phyloP scores from a whole-genome alignment of 2,329 filamentous ascomycete genomes.

The Scytalidium lignicola region DNA sequence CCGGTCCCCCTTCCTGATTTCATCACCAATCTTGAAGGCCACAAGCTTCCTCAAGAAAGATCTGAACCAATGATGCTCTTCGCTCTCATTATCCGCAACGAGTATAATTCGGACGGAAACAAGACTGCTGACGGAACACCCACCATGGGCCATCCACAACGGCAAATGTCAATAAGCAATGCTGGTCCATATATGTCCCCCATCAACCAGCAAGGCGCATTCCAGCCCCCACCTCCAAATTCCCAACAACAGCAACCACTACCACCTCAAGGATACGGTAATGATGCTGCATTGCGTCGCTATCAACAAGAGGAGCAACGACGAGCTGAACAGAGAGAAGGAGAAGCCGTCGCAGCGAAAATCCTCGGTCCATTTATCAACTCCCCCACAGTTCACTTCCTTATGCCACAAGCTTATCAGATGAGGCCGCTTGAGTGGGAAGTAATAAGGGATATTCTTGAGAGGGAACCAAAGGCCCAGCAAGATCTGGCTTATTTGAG shows the following conservation, averaged over 20 bases:
- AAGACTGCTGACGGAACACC: conserved; percentile 17
- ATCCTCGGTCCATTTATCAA: conserved; percentile 58
- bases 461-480: conserved; percentile 23
- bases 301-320: conserved; percentile 36
- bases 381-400: conserved; percentile 62
- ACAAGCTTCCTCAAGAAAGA: conserved; percentile 66
- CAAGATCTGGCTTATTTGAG: conserved; percentile 46
- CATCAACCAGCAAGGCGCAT: conserved; percentile 36
- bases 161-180: conserved; percentile 44
- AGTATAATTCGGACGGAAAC: conserved; percentile 25
- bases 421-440: conserved; percentile 70
- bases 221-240: conserved; percentile 16
- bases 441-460: conserved; percentile 53
- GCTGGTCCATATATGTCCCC: conserved; percentile 48
- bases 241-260: conserved; percentile 9
- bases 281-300: neutral
- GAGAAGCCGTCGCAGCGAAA: conserved; percentile 53
- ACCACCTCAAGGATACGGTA: conserved; percentile 2
- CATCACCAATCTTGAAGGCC: conserved; percentile 81
- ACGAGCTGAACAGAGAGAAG: conserved; percentile 40
- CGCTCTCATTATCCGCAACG: conserved; percentile 76
- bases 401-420: conserved; percentile 62
- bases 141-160: conserved; percentile 31
- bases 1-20: conserved; percentile 73
- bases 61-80: conserved; percentile 74